A percentile compares a stretch with the other conserved stretches of the same genome.
Conservation (phyloP, 495 filamentous ascomycete species). For the Tirmania nivea region DNA sequence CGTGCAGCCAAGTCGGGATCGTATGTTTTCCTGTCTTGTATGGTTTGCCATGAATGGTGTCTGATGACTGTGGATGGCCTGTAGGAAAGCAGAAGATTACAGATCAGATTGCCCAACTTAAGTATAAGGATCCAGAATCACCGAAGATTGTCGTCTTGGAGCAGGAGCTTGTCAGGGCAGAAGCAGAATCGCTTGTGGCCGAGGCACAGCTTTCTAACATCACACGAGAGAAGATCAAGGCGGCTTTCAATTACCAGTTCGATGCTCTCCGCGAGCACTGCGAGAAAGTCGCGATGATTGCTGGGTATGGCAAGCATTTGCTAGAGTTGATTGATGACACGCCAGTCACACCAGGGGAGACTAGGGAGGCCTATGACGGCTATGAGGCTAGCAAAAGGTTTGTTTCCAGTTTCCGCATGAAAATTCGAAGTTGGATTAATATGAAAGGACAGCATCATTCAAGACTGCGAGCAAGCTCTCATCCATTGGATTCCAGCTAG, state of each 20-base stretch:
- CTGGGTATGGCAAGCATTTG: conserved; percentile 90
- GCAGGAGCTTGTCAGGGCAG: conserved; percentile 93
- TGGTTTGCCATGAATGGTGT: background rate
- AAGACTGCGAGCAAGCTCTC: conserved; percentile 92
- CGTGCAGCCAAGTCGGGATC: conserved; percentile 90
- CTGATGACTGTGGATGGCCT: background rate
- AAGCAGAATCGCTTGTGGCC: conserved; percentile 92
- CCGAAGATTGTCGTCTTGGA: conserved; percentile 94
- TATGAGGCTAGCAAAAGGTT: conserved; percentile 91
- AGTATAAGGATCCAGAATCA: conserved; percentile 98
- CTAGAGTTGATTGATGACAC: conserved; percentile 89
- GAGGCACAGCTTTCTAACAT: conserved; percentile 98
- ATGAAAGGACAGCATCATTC: conserved; percentile 48
- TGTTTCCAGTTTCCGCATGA: conserved; percentile 4
- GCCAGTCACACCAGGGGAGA: conserved; percentile 92
- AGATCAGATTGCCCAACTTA: conserved; percentile 93
- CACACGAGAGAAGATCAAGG: conserved; percentile 96
- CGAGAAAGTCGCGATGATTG: conserved; percentile 95
- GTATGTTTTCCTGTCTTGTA: conserved; percentile 29
- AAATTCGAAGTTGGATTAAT: background rate
- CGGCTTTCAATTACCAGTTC: conserved; percentile 95
- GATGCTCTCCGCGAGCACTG: conserved; percentile 93
- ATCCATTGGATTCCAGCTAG: conserved; percentile 90
- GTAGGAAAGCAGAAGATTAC: conserved; percentile 96
- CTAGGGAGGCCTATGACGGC: conserved; percentile 85